Base-by-base conservation (phyloP, 2,329 filamentous ascomycete genomes). In the Helminthosporium solani region DNA sequence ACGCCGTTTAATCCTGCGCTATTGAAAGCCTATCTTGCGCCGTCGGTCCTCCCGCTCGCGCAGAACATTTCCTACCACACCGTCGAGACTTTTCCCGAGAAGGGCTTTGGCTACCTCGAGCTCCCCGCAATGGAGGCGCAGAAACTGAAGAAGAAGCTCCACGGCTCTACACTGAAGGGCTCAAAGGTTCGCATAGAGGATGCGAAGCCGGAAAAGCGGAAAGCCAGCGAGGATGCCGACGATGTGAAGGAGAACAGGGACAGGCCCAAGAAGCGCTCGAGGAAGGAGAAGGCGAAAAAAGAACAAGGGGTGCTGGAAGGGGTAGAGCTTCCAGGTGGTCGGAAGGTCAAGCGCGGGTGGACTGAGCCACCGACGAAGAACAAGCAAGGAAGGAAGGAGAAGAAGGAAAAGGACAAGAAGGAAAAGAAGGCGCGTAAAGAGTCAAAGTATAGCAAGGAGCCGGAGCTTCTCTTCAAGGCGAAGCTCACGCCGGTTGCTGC, bases 291-390 rank as follows among this genome's bases (percentile, higher is more conserved):
- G 56, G 82, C 51, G 65, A 78, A 58, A 57, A 70, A 74, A 50
- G 68, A 73, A 39, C 73, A 78, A 18, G 75, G 76, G 28, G 73
- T 84, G 2, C 49, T 85, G n/a, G 72, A 77, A 19, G 94, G 90
- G 3, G 78, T 90, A 38, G 83, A 87, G 61, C 74, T 99, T 31
- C 80, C 84, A 5, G 77, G 83, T 15, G 86, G 83, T 37, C 83
- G 91, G 57, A 88, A 88, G 62, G 84, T 96, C 50, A 95, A 94
- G 76, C 80, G 91, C 50, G 91, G 90, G 4, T 96, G 91, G 91
- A 92, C 88, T 1, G 87, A 90, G 50, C 78, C 85, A 1, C 76
- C 75, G 56, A 66, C 68, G 4, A 71, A 71, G 44, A 66, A 66
- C 33, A 75, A 71, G 52, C 69, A 68, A 49, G 71, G 78, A 34